Evolutionary conservation across 2,329 filamentous ascomycete species (phyloP).

Genomic region (Hypoxylon sp.): DNA sequence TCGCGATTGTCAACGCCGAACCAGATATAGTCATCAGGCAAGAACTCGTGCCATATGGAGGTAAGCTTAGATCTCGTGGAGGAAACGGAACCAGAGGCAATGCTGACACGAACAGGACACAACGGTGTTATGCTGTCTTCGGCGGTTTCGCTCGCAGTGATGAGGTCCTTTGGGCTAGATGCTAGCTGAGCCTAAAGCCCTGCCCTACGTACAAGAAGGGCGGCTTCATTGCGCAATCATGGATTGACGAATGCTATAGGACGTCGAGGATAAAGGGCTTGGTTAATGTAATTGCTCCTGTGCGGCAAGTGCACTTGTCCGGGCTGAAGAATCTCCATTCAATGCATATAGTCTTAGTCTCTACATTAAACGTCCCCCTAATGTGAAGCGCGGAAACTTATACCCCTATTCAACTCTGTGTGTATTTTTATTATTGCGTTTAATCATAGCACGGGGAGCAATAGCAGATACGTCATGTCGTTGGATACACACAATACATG

Average conservation of each 20-base stretch:
- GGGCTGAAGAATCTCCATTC: no score
- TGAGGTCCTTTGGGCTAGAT: conserved; percentile 69
- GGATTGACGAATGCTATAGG: background rate
- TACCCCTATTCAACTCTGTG: background rate
- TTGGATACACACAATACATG: no score
- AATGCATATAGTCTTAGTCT: no score
- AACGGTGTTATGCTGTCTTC: conserved; percentile 76
- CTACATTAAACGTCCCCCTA: no score
- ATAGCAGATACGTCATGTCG: no score
- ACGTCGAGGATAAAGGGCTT: background rate
- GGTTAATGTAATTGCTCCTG: background rate
- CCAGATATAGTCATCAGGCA: conserved; percentile 64
- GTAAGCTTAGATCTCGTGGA: conserved; percentile 54
- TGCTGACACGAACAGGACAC: conserved; percentile 65
- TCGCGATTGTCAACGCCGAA: conserved; percentile 59
- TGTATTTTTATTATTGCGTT: background rate
- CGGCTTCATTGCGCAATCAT: no score
- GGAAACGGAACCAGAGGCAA: background rate
- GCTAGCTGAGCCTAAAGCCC: conserved; percentile 1
- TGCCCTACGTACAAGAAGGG: background rate
- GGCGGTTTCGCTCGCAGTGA: conserved; percentile 72
- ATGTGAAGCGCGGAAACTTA: no score
- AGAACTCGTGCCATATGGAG: conserved; percentile 67
- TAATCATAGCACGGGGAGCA: no score
- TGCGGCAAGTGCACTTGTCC: background rate